Evolutionary conservation across 192 early-diverging fungal genomes (phyloP).

Genomic region (Phycomyces nitens): DNA sequence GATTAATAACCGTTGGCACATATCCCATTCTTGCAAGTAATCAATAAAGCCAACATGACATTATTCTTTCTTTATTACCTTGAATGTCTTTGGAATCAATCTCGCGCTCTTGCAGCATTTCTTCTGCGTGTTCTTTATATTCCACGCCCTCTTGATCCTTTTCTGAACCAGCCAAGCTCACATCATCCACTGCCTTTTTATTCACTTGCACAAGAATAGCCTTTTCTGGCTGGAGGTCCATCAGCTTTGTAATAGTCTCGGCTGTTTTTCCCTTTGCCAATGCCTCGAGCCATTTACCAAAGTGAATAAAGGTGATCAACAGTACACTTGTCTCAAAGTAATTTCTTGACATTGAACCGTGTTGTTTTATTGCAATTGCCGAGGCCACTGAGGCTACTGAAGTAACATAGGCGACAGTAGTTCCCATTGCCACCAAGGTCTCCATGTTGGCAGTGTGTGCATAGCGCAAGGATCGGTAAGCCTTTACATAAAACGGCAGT

Average conservation of each 20-base stretch:
- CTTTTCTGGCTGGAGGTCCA: conserved; percentile 71
- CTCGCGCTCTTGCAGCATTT: conserved; percentile 39
- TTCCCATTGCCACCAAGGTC: conserved; percentile 71
- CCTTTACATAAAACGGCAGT: conserved; percentile 61
- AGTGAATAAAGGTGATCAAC: conserved; percentile 75
- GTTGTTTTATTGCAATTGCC: conserved; percentile 21
- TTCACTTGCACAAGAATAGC: conserved; percentile 53
- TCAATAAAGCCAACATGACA: background rate
- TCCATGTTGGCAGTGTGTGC: conserved; percentile 76
- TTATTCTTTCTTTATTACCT: conserved; percentile 36
- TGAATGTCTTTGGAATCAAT: conserved; percentile 52
- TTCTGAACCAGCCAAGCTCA: background rate
- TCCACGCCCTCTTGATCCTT: background rate
- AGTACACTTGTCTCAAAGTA: conserved; percentile 80
- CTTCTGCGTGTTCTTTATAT: conserved; percentile 15
- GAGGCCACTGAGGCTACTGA: conserved; percentile 52
- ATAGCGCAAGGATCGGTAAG: conserved; percentile 58
- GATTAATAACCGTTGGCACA: too few relatives aligned
- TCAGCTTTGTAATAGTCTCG: conserved; percentile 69
- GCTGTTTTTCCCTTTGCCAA: conserved; percentile 78
- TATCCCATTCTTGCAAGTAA: too few relatives aligned
- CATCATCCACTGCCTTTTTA: background rate
- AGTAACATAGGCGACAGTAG: conserved; percentile 67
- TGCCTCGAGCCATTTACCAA: conserved; percentile 79
- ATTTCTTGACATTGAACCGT: conserved; percentile 20